Percentiles rank a stretch among this genome's conserved stretches.
Conservation (phyloP, 352 stramenopile genomes). For the Globisporangium solare region DNA sequence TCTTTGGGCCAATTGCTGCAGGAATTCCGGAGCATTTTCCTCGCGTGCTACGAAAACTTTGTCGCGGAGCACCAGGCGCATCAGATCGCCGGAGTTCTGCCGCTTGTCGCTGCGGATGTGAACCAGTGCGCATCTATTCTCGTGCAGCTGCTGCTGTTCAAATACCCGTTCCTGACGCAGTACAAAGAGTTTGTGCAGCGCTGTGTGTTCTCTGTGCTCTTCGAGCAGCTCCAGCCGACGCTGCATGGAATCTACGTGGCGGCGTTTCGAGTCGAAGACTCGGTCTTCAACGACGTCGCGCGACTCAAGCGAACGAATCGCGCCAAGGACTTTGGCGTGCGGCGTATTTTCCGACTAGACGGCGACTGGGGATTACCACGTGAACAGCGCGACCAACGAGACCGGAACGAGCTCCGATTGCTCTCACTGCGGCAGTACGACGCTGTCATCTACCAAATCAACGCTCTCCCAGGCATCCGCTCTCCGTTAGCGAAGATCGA, state of each 20-base stretch:
- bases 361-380: slow-evolving; percentile 23
- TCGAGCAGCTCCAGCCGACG: slow-evolving; percentile 57
- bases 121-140: slow-evolving; percentile 47
- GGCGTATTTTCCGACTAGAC: slow-evolving; percentile 47
- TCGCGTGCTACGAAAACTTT: slow-evolving; percentile 32
- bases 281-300: slow-evolving; percentile 27
- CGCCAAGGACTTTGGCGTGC: slow-evolving; percentile 37
- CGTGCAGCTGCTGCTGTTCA: slow-evolving; percentile 51
- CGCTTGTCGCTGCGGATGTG: slow-evolving; percentile 45
- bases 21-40: slow-evolving; percentile 49
- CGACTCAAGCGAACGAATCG: slow-evolving; percentile 20
- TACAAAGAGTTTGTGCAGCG: slow-evolving; percentile 25
- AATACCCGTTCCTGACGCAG: slow-evolving; percentile 30
- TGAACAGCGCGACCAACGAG: too few species aligned
- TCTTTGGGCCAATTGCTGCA: slow-evolving; percentile 45
- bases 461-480: slow-evolving; percentile 37
- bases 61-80: slow-evolving; percentile 9
- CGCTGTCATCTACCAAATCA: slow-evolving; percentile 34
- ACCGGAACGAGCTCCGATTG: slow-evolving; percentile 22
- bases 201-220: slow-evolving; percentile 51
- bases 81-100: slow-evolving; percentile 24
- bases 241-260: slow-evolving; percentile 51
- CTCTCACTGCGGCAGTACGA: slow-evolving; percentile 33
- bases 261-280: slow-evolving; percentile 47
- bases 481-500: slow-evolving; percentile 54